These are phyloP conservation scores for Ganoderma resinaceum DNA, from an alignment of 1,284 basidiomycete genomes.

Conservation along the genomic window DNA sequence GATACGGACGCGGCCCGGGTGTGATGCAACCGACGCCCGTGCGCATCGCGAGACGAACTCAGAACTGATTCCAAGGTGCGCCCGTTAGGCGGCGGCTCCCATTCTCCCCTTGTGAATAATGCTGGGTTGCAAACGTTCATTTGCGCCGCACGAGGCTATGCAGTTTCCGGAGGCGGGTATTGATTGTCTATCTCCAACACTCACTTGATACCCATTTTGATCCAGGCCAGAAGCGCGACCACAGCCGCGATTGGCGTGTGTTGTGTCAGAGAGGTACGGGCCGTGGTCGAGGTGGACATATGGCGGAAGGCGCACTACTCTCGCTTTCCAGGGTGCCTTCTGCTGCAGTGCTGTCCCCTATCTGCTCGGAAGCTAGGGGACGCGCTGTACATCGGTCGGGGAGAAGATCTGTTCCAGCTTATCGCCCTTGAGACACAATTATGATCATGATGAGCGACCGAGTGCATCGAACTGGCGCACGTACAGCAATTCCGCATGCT, in stretches of 20 bases:
- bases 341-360: slow-evolving; percentile 4
- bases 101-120: neutral
- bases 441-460: slow-evolving; percentile 21
- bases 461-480: slow-evolving; percentile 14
- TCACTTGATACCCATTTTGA: neutral
- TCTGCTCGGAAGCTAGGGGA: slow-evolving; percentile 9
- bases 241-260: neutral
- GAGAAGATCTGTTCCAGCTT: slow-evolving; percentile 18
- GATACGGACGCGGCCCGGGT: neutral
- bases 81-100: neutral
- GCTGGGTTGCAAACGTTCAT: neutral
- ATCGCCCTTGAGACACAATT: slow-evolving; percentile 24
- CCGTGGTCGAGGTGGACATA: slow-evolving; percentile 24
- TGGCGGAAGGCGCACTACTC: slow-evolving; percentile 27
- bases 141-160: neutral
- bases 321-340: slow-evolving; percentile 25
- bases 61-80: neutral
- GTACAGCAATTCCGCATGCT: slow-evolving; percentile 19
- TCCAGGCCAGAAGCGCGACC: neutral
- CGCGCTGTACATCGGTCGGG: slow-evolving; percentile 7
- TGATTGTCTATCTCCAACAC: neutral
- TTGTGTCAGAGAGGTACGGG: neutral
- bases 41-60: neutral
- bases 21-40: neutral
- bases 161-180: neutral